Evolutionary conservation across 371 early-diverging fungal species (phyloP).

Genomic region (Mortierella sp.): DNA sequence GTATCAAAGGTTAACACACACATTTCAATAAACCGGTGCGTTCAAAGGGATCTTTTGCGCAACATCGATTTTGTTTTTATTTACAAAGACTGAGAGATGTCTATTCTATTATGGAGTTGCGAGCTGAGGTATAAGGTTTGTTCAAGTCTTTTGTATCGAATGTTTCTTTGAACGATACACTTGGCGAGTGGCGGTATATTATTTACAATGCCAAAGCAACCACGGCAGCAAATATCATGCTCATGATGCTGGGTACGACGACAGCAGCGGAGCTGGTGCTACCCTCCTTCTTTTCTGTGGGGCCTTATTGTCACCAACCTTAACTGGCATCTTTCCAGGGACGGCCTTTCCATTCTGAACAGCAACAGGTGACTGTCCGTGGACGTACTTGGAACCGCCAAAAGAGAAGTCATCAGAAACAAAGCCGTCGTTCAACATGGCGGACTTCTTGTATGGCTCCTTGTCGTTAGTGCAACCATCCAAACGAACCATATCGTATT

Average conservation of each 20-base stretch:
- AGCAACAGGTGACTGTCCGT: constrained; percentile 60
- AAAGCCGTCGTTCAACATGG: constrained; percentile 55
- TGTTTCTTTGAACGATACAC: neutral
- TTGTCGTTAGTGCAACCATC: constrained; percentile 69
- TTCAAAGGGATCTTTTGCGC: too few relatives aligned
- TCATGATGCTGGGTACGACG: constrained; percentile 5
- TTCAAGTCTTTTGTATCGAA: neutral
- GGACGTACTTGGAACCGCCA: constrained; percentile 62
- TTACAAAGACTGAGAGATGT: neutral
- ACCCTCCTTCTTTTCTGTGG: neutral
- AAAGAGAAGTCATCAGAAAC: constrained; percentile 64
- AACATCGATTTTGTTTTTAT: neutral
- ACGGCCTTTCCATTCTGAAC: constrained; percentile 47
- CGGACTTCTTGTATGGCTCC: constrained; percentile 63
- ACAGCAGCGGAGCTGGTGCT: neutral
- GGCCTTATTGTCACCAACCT: constrained; percentile 9
- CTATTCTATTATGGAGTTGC: neutral
- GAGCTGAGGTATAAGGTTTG: neutral
- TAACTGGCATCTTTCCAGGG: constrained; percentile 44
- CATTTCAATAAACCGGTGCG: too few relatives aligned
- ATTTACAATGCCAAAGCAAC: constrained; percentile 17
- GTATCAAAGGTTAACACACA: too few relatives aligned
- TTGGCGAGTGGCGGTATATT: neutral
- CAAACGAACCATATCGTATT: constrained; percentile 69
- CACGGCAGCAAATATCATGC: neutral